Evolutionary conservation across 2,329 filamentous ascomycete genomes (phyloP).

Genomic region (Cytospora piceae): DNA sequence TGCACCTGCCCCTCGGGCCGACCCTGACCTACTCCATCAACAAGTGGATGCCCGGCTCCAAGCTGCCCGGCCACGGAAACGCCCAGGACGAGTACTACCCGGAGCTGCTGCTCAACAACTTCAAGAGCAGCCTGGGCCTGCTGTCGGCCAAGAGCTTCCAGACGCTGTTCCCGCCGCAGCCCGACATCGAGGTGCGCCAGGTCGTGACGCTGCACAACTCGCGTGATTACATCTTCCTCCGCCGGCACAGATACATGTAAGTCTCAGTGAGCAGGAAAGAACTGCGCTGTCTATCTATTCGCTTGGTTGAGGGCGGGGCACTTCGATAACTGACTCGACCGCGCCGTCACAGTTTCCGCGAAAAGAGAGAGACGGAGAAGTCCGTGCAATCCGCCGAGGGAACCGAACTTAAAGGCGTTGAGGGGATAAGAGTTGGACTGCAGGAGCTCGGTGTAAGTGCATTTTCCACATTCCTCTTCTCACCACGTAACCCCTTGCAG

Average conservation of each 20-base stretch:
- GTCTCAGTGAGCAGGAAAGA: neutral
- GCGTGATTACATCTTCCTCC: conserved; percentile 93
- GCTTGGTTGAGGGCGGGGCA: too few species aligned
- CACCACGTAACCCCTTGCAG: neutral
- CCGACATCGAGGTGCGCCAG: conserved; percentile 83
- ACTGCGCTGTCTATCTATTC: too few species aligned
- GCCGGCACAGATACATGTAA: conserved; percentile 50
- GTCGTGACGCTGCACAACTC: conserved; percentile 94
- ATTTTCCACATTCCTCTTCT: neutral
- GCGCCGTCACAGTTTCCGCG: conserved; percentile 62
- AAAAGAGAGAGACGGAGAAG: conserved; percentile 86
- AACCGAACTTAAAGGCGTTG: conserved; percentile 80
- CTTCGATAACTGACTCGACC: neutral
- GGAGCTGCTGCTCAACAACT: conserved; percentile 90
- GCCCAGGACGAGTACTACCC: conserved; percentile 82
- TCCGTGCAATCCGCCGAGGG: conserved; percentile 81
- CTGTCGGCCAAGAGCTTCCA: conserved; percentile 86
- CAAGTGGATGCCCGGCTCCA: conserved; percentile 88
- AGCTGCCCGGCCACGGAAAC: conserved; percentile 85
- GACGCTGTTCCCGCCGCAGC: conserved; percentile 76
- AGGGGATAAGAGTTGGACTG: conserved; percentile 82
- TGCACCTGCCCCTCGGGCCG: conserved; percentile 68
- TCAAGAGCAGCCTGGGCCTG: conserved; percentile 88
- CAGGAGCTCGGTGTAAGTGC: conserved; percentile 73
- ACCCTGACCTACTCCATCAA: conserved; percentile 92